These are phyloP conservation scores for Ophiostoma himal-ulmi DNA, from an alignment of 2,329 filamentous ascomycete genomes.

Conservation along the genomic window DNA sequence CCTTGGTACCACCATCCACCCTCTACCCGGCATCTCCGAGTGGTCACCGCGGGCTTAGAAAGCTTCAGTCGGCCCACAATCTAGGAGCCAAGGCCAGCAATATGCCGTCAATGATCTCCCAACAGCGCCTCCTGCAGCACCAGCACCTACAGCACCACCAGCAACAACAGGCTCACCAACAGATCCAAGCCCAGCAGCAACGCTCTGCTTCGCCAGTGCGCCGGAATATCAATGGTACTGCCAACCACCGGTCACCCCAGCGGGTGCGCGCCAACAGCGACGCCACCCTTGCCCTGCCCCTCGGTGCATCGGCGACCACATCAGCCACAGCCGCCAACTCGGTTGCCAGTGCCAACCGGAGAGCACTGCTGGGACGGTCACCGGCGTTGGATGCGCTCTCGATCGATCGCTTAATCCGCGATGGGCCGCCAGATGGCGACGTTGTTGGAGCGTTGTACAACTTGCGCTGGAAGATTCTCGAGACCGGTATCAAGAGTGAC, in stretches of 20 bases:
- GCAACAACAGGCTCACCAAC: conserved; percentile 21
- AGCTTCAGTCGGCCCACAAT: conserved; percentile 69
- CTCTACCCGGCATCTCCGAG: conserved; percentile 55
- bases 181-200: conserved; percentile 48
- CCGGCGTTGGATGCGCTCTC: conserved; percentile 51
- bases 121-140: conserved; percentile 44
- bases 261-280: conserved; percentile 69
- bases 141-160: conserved; percentile 38
- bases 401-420: conserved; percentile 70
- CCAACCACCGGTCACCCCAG: conserved; percentile 41
- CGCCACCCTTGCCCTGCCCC: conserved; percentile 37
- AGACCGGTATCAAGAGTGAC: conserved; percentile 69
- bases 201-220: conserved; percentile 34
- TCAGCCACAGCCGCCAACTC: conserved; percentile 35
- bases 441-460: conserved; percentile 61
- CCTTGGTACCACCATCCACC: conserved; percentile 30
- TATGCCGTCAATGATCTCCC: conserved; percentile 52
- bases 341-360: conserved; percentile 37
- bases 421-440: conserved; percentile 70
- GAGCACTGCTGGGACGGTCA: conserved; percentile 42
- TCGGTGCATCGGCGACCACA: conserved; percentile 12
- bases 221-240: conserved; percentile 29
- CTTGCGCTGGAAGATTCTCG: conserved; percentile 65
- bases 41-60: conserved; percentile 62
- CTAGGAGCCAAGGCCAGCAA: conserved; percentile 51